Base-by-base conservation (phyloP, 805 yeast genomes). In the Wickerhamomyces sydowiorum region DNA sequence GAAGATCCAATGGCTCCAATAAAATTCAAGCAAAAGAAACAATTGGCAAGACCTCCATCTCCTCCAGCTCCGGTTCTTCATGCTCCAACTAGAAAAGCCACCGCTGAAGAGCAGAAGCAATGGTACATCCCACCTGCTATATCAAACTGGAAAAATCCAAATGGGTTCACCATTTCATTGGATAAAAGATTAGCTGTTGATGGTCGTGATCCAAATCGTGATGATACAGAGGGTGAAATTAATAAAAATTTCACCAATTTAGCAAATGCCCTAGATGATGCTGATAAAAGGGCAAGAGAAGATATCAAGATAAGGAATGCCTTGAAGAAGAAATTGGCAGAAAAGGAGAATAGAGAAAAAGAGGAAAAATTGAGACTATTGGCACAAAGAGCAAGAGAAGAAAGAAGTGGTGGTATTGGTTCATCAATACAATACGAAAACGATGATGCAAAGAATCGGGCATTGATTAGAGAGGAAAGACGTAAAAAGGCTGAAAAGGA, bases 141-240 rank as follows among this genome's bases (percentile, higher is more conserved):
- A 0, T 91, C 98, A 1, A 88, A 87, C 60, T 93, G 98, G 97
- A 90, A 89, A 61, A 93, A 93, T 60, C 86, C 90, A 15, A 84
- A 86, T 51, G 97, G 98, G 1, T 87, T 80, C 57, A 80, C 96
- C 1, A 81, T 90, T 36, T 79, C 84, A 1, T 61, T 90, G 32
- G 96, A 89, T 41, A 86, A 84, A 54, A 69, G 97, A 45, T 67
- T 86, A 42, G 72, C 78, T 2, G 72, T 74, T 13, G 73, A 68
- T 41, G 70, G 70, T 1, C 64, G 70, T 3, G 62, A 60, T 24
- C 61, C 54, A 10, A 62, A 65, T 7, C 60, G 66, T 0, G 46
- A 55, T 22, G 54, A 58, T 28, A 64, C 60, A 13, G 61, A 59
- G 0, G 62, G 50, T 15, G 62, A 67, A 18, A 72, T 82, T 39